These are phyloP conservation scores for Paecilomyces fulvus DNA, from an alignment of 2,329 filamentous ascomycete species.

Conservation along the genomic window DNA sequence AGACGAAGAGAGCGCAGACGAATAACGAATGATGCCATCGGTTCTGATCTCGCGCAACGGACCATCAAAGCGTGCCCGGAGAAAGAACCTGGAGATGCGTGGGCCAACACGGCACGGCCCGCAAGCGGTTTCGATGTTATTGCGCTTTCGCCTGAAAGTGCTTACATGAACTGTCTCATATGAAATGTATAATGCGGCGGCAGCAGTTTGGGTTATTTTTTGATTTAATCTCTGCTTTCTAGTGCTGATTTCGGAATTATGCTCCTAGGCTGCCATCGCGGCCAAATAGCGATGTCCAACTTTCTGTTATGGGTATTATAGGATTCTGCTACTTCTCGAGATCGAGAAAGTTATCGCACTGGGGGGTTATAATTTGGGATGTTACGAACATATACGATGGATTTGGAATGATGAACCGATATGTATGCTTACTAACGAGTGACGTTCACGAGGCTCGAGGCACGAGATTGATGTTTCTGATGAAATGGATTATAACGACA, in stretches of 20 bases:
- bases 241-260: not conserved
- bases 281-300: not conserved
- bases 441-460: not conserved
- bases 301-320: not conserved
- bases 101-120: not conserved
- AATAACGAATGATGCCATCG: not conserved
- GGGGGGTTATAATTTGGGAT: not conserved
- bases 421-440: not conserved
- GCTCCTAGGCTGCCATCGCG: not conserved
- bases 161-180: not conserved
- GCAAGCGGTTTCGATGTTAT: not conserved
- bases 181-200: not conserved
- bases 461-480: not conserved
- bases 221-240: not conserved
- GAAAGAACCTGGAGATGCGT: not conserved
- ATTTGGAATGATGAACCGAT: not conserved
- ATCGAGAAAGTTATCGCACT: not conserved
- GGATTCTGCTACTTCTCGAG: not conserved
- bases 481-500: not conserved
- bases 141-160: not conserved
- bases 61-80: not conserved
- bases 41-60: not conserved
- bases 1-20: constrained; percentile 17
- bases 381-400: not conserved
- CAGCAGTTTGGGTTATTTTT: not conserved